A percentile compares a stretch with the other conserved stretches of the same genome.
phyloP scores from a whole-genome alignment of 768 basidiomycete species.

The Saitozyma sp. region DNA sequence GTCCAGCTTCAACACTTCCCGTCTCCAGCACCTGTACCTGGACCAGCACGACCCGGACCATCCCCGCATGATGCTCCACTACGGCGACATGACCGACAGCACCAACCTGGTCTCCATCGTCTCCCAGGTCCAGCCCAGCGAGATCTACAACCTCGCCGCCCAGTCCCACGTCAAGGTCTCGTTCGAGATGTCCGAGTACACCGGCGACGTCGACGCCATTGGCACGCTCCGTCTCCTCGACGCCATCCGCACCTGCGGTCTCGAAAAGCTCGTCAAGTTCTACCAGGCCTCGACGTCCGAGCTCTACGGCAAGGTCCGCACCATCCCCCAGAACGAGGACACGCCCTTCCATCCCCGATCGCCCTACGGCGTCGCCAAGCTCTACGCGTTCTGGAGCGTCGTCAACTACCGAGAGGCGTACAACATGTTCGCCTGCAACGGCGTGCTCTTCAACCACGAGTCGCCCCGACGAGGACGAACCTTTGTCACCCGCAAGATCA shows the following conservation, averaged over 20 bases:
- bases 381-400: slow-evolving; percentile 57
- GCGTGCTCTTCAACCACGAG: slow-evolving; percentile 97
- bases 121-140: slow-evolving; percentile 88
- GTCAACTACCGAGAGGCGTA: slow-evolving; percentile 74
- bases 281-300: slow-evolving; percentile 93
- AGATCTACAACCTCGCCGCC: slow-evolving; percentile 96
- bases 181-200: slow-evolving; percentile 99
- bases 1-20: slow-evolving; percentile 96
- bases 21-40: slow-evolving; percentile 87
- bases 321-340: slow-evolving; percentile 91
- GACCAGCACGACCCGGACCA: slow-evolving; percentile 74
- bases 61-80: slow-evolving; percentile 60
- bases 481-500: slow-evolving; percentile 94
- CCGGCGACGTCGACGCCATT: slow-evolving; percentile 89
- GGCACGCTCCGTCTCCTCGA: slow-evolving; percentile 94
- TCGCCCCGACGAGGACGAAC: slow-evolving; percentile 91
- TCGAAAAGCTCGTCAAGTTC: slow-evolving; percentile 88
- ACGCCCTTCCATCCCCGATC: slow-evolving; percentile 97
- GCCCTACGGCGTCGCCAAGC: slow-evolving; percentile 93
- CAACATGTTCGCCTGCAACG: slow-evolving; percentile 94
- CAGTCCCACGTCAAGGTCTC: slow-evolving; percentile 99
- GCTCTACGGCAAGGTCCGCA: slow-evolving; percentile 93
- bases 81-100: slow-evolving; percentile 91
- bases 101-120: slow-evolving; percentile 97
- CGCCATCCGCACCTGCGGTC: slow-evolving; percentile 86